Percentiles rank a stretch among this genome's conserved stretches.
phyloP scores from a whole-genome alignment of 2,329 filamentous ascomycete genomes.

The Cadophora sp. region DNA sequence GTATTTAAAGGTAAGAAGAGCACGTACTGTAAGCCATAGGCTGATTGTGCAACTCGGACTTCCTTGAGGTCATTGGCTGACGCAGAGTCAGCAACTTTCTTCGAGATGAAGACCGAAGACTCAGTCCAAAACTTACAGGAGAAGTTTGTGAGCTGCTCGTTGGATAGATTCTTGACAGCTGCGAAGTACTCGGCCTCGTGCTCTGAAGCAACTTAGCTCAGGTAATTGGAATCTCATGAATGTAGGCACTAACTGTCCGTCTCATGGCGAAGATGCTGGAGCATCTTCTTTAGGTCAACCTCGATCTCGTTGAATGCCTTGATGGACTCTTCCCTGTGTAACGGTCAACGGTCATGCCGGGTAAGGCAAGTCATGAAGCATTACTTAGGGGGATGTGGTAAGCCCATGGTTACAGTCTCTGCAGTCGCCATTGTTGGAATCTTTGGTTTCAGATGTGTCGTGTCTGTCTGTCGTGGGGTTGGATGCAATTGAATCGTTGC shows the following conservation, averaged over 20 bases:
- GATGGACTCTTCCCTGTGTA: conserved; percentile 55
- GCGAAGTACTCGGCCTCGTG: conserved; percentile 63
- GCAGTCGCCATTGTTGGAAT: conserved; percentile 43
- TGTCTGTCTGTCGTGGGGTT: neutral
- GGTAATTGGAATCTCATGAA: neutral
- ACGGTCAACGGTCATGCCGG: neutral
- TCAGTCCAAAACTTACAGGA: conserved; percentile 39
- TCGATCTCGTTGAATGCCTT: conserved; percentile 57
- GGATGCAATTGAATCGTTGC: neutral
- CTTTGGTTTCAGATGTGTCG: conserved; percentile 12
- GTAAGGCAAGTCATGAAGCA: too few relatives aligned
- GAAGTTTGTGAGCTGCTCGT: conserved; percentile 43
- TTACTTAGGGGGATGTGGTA: conserved; percentile 49
- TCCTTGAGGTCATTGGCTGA: conserved; percentile 50
- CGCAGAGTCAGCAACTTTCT: conserved; percentile 41
- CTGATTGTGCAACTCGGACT: conserved; percentile 54
- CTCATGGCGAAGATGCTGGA: conserved; percentile 57
- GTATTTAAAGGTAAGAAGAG: neutral
- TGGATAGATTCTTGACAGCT: conserved; percentile 47
- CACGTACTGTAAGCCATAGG: conserved; percentile 49
- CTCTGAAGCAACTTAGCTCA: conserved; percentile 43
- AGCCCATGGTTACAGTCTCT: conserved; percentile 59
- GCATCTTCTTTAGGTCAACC: conserved; percentile 57
- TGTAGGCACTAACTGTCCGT: conserved; percentile 49
- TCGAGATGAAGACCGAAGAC: neutral